phyloP scores from a whole-genome alignment of 2,329 filamentous ascomycete species.

The Intubia oerlemansii region DNA sequence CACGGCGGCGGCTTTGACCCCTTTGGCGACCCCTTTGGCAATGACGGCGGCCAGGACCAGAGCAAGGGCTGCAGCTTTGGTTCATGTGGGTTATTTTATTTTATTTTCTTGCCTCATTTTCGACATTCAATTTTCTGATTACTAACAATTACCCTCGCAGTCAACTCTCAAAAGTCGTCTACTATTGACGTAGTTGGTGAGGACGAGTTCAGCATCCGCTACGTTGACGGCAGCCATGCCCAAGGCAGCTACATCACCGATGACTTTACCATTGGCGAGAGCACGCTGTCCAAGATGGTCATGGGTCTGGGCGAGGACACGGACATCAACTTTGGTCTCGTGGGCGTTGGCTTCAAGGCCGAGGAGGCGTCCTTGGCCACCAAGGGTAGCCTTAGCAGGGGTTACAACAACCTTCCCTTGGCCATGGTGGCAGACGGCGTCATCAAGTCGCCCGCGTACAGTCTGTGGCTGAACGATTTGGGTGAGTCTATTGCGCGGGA shows the following conservation, averaged over 20 bases:
- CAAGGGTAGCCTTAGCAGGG: conserved; percentile 9
- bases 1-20: too few species aligned
- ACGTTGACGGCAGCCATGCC: conserved; percentile 37
- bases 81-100: conserved; percentile 12
- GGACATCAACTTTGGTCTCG: conserved; percentile 32
- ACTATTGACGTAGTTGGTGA: conserved; percentile 22
- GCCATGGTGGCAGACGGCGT: conserved; percentile 38
- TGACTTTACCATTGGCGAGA: conserved; percentile 29
- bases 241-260: conserved; percentile 38
- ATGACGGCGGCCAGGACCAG: too few species aligned
- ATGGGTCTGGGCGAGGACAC: conserved; percentile 36
- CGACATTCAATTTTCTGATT: not conserved
- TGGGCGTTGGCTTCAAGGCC: conserved; percentile 36
- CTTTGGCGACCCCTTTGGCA: too few species aligned
- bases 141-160: conserved; percentile 14
- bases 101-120: not conserved
- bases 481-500: conserved; percentile 11
- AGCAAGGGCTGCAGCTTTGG: conserved; percentile 11
- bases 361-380: conserved; percentile 26
- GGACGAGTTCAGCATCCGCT: conserved; percentile 32
- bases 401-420: conserved; percentile 40
- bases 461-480: conserved; percentile 43
- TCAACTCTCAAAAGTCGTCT: conserved; percentile 21
- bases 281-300: conserved; percentile 29
- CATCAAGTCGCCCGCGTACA: conserved; percentile 49